Base-by-base conservation (phyloP, 257 asterid species). In the Catharanthus roseus region DNA sequence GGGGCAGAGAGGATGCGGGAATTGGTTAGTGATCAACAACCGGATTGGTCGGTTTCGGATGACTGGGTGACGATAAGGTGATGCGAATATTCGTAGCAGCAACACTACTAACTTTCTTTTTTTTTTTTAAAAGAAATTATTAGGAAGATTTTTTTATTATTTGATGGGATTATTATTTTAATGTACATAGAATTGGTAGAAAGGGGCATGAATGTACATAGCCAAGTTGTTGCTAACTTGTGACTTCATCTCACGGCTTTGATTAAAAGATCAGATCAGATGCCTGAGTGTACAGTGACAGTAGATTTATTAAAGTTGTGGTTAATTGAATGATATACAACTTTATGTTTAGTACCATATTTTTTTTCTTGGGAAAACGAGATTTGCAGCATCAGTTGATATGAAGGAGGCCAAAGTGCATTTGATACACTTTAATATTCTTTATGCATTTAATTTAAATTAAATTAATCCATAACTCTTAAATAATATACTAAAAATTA, bases 31-130 rank as follows among this genome's bases (percentile, higher is more conserved):
- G 74, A 79, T 42, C 72, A 63, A 19, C 41, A 69, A 21, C 83
- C 83, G 33, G 70, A 83, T 78, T 86, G 95, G 90, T 79, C 89
- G 29, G 82, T 65, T 69, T 64, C 83, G 41, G 91, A 78, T 28
- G 92, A 81, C 42, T 92, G 98, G 98, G 66, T 88, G 82, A 81
- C 81, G 49, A 75, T 89, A 2, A 86, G 96, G 82, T 86, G 89
- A 87, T 69, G 80, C 58, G 65, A 55, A 42, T 21, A 62, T 68
- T 70, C 79, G 58, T 65, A 49, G 55, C 31, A 1, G 65, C 49
- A 5, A 58, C 77, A 56, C 49, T 50, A 45, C 29, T 76, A 5
- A 2, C 23, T 49, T 28, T 65, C 15, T 8, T 10, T 34, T 64
- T 58, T 49, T 31, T 0, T 38, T 51, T 72, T 36, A 53, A 65